Evolutionary conservation across 2,329 filamentous ascomycete genomes (phyloP), one percentile per base, ranked within the genome.

Genomic region (Amphichorda felina): DNA sequence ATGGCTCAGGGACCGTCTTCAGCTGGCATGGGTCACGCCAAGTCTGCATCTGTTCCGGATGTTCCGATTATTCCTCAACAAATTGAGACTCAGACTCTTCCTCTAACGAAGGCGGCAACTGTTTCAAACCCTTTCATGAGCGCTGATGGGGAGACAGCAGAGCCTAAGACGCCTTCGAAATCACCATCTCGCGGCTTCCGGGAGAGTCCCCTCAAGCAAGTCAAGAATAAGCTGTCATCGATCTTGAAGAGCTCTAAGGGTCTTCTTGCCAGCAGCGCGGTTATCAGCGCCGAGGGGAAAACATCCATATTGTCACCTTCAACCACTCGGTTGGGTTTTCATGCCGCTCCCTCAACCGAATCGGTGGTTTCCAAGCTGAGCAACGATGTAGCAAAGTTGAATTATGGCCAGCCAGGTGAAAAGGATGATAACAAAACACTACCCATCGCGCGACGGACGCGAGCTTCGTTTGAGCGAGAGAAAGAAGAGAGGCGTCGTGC

Each of bases 191-290:
- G 72, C 37, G 61, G 53, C 33, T 65, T 73, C 46, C 66, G 69
- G 7, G 87, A 93, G 45, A 89, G 82, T 39, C 86, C 86, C 5
- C 59, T 95, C 40, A 94, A 88, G 56, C 86, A 91, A 35, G 88
- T 91, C 19, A 96, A 94, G 61, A 85, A 83, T 50, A 93, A 87
- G 53, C 67, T 96, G 33, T 93, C 89, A 32, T 94, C 88, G 8
- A 87, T 94, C 40, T 66, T 95, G 47, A 88, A 87, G 57, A 83
- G 80, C 37, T 91, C 88, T 4, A 89, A 83, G 55, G 84, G 81
- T 11, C 72, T 95, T 33, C 79, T 95, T 42, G 85, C 81, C 14
- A 93, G 82, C 45, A 89, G 75, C 45, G 75, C 74, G 3, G 72
- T 68, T 13, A 59, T 73, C 26, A 79, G 73, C 45, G 74, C 74